Conservation (phyloP, 148 eudicot species). For the Rhododendron williamsianum region DNA sequence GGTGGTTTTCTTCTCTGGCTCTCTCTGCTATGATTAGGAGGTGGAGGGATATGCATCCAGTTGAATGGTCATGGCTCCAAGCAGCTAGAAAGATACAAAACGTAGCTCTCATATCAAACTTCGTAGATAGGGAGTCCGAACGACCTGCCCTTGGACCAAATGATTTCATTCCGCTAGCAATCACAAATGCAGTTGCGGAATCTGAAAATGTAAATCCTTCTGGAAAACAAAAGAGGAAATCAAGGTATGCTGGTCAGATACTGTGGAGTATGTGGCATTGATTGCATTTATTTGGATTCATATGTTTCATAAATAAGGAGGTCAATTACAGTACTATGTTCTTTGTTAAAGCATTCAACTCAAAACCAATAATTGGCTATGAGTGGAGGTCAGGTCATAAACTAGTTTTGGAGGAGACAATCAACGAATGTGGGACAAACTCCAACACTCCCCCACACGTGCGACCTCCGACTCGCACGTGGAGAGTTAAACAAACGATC, state of each 20-base stretch:
- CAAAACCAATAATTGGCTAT: no score
- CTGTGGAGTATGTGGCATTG: background rate
- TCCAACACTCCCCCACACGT: no score
- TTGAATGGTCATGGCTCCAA: constrained; percentile 49
- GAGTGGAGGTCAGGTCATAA: no score
- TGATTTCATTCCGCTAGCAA: constrained; percentile 48
- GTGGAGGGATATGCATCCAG: constrained; percentile 64
- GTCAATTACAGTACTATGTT: background rate
- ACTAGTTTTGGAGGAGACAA: no score
- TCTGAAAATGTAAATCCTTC: constrained; percentile 23
- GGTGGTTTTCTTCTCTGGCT: background rate
- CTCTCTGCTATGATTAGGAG: constrained; percentile 44
- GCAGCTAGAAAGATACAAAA: constrained; percentile 46
- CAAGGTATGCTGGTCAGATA: constrained; percentile 21
- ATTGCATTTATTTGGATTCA: background rate
- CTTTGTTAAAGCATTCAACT: no score
- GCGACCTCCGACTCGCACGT: no score
- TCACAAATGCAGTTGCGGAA: constrained; percentile 24
- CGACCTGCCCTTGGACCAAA: constrained; percentile 68
- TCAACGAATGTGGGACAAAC: no score
- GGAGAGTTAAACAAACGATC: no score
- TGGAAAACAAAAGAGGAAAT: constrained; percentile 20
- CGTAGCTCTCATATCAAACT: constrained; percentile 62
- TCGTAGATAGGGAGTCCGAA: constrained; percentile 82
- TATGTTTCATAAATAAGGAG: background rate